Percentiles rank a stretch among this genome's conserved stretches.
These are phyloP conservation scores for Cyphellophora europaea DNA, from an alignment of 2,329 filamentous ascomycete species.

Conservation along the genomic window DNA sequence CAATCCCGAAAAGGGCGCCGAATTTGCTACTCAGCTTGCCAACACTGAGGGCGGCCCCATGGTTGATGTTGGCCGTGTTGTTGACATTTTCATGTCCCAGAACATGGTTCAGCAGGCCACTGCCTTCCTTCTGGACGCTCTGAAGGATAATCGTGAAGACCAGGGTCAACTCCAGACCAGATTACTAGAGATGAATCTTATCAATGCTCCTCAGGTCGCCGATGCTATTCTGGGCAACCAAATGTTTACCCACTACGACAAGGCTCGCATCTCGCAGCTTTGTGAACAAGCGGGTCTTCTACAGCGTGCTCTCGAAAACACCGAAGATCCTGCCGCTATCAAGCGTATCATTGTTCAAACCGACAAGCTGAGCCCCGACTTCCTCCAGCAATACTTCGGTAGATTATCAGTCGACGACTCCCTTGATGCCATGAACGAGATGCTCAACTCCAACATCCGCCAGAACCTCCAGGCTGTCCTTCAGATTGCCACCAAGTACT, in stretches of 20 bases:
- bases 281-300: constrained; percentile 87
- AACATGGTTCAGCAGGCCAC: constrained; percentile 97
- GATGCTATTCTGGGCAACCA: constrained; percentile 97
- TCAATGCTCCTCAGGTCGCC: constrained; percentile 93
- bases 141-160: constrained; percentile 91
- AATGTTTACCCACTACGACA: constrained; percentile 98
- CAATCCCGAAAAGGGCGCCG: constrained; percentile 86
- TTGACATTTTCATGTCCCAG: constrained; percentile 96
- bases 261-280: constrained; percentile 73
- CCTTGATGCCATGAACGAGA: constrained; percentile 85
- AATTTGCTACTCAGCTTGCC: constrained; percentile 87
- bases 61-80: constrained; percentile 86
- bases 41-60: constrained; percentile 81
- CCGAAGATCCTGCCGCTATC: constrained; percentile 79
- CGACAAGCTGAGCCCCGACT: constrained; percentile 82
- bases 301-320: constrained; percentile 85
- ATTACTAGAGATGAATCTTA: constrained; percentile 92
- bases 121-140: constrained; percentile 90
- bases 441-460: constrained; percentile 93
- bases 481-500: constrained; percentile 95
- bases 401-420: constrained; percentile 92
- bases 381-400: constrained; percentile 86
- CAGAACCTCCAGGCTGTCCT: constrained; percentile 93
- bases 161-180: constrained; percentile 90
- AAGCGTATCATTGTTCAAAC: constrained; percentile 81